These are phyloP conservation scores for Phascolomyces articulosus DNA, from an alignment of 371 early-diverging fungal species.

Conservation along the genomic window DNA sequence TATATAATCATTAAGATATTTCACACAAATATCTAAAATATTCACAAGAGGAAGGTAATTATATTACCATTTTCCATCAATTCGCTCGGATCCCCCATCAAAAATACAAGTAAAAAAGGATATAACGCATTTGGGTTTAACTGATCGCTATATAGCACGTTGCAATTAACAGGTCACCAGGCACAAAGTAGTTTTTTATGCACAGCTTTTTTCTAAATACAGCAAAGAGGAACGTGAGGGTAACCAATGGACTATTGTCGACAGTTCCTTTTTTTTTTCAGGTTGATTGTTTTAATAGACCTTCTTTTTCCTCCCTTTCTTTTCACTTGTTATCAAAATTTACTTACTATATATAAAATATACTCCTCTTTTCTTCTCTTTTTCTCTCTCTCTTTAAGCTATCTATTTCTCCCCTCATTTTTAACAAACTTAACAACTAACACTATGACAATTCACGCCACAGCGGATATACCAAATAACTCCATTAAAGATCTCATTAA, in stretches of 20 bases:
- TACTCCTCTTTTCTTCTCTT: not conserved
- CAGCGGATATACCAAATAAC: not conserved
- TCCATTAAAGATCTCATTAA: not conserved
- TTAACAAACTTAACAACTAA: not conserved
- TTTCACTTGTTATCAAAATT: not conserved
- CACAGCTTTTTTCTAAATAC: not conserved
- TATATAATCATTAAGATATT: no score
- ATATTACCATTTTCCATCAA: not conserved
- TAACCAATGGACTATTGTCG: not conserved
- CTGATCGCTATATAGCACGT: not conserved
- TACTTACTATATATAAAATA: not conserved
- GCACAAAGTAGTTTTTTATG: not conserved
- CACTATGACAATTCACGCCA: not conserved
- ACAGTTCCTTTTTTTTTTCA: not conserved
- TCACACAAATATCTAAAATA: no score
- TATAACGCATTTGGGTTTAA: not conserved
- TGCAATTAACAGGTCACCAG: slow-evolving; percentile 1
- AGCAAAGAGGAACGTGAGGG: not conserved
- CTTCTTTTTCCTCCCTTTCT: not conserved
- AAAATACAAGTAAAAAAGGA: no score
- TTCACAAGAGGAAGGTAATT: no score
- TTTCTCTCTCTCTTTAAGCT: not conserved
- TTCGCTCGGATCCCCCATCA: not conserved
- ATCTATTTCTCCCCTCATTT: no score
- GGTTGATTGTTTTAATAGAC: not conserved